A percentile compares a stretch with the other conserved stretches of the same genome.
Conservation (phyloP, 2,329 filamentous ascomycete genomes). For the Botrytis medusae region DNA sequence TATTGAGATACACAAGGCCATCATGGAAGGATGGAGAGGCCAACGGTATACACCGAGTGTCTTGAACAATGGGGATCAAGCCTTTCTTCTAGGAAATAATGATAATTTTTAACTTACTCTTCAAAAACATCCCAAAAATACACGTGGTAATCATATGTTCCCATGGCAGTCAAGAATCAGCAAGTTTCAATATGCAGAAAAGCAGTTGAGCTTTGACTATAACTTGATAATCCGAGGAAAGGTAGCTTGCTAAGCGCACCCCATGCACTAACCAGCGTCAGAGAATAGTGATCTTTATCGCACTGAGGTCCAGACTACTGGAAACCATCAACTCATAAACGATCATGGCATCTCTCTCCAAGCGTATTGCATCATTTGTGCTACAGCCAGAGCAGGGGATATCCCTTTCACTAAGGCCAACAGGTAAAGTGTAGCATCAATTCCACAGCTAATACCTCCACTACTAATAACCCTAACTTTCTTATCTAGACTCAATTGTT, state of each 20-base stretch:
- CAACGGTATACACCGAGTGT: not conserved
- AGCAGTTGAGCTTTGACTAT: not conserved
- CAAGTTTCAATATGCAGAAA: not conserved
- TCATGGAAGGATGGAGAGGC: too few species aligned
- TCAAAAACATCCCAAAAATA: not conserved
- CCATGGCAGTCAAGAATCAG: not conserved
- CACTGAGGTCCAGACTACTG: not conserved
- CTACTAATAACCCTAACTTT: conserved; percentile 68
- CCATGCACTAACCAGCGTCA: not conserved
- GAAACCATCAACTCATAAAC: not conserved
- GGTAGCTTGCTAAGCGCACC: not conserved
- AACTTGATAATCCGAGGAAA: not conserved
- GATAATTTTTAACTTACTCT: not conserved
- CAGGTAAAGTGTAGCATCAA: conserved; percentile 63
- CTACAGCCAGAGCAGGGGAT: not conserved
- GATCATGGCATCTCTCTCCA: conserved; percentile 21
- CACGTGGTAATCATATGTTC: not conserved
- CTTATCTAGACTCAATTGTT: conserved; percentile 9
- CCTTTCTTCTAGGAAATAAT: not conserved
- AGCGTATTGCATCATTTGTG: conserved; percentile 21
- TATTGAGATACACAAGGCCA: not conserved
- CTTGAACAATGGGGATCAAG: too few species aligned
- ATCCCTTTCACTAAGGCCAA: conserved; percentile 16
- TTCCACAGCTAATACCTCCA: conserved; percentile 74
- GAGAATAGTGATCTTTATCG: not conserved